Percentiles rank a stretch among this genome's conserved stretches.
These are phyloP conservation scores for Epichloe typhina DNA, from an alignment of 2,329 filamentous ascomycete genomes.

Conservation along the genomic window DNA sequence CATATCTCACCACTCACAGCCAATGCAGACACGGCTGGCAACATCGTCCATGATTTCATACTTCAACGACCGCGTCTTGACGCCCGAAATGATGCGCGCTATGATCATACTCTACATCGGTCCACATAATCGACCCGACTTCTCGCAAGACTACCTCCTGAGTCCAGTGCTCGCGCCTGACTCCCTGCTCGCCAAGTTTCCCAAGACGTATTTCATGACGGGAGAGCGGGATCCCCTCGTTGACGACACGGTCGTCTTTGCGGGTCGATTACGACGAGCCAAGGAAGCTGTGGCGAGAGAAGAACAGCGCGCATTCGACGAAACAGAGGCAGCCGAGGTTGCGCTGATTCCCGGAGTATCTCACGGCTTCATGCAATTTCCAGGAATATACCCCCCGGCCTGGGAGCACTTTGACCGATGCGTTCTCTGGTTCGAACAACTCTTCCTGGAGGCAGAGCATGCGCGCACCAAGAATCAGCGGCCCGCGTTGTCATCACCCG, in stretches of 20 bases:
- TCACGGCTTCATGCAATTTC: slow-evolving; percentile 91
- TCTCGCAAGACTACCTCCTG: slow-evolving; percentile 78
- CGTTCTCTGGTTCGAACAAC: slow-evolving; percentile 67
- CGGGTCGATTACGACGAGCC: slow-evolving; percentile 71
- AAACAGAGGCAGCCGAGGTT: slow-evolving; percentile 48
- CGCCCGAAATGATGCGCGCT: slow-evolving; percentile 95
- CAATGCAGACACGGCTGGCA: slow-evolving; percentile 72
- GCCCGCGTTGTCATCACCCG: not conserved
- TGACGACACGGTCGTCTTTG: slow-evolving; percentile 94
- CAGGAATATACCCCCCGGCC: slow-evolving; percentile 77
- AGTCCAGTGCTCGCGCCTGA: slow-evolving; percentile 86
- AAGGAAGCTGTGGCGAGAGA: slow-evolving; percentile 38
- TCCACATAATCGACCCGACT: slow-evolving; percentile 84
- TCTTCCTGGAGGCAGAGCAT: slow-evolving; percentile 46
- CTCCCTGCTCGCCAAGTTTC: slow-evolving; percentile 68
- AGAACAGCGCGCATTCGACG: slow-evolving; percentile 19
- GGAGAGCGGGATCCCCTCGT: slow-evolving; percentile 93
- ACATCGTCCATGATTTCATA: slow-evolving; percentile 98
- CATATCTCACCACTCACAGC: slow-evolving; percentile 39
- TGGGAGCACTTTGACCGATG: slow-evolving; percentile 78
- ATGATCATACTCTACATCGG: slow-evolving; percentile 99
- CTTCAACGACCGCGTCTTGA: slow-evolving; percentile 88
- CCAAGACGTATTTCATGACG: slow-evolving; percentile 86
- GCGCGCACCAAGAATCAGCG: slow-evolving; percentile 15
- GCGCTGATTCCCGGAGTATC: slow-evolving; percentile 76